Evolutionary conservation across 1,284 basidiomycete genomes (phyloP), one percentile per base, ranked within the genome.

Genomic region (Rhodotorula sp.): DNA sequence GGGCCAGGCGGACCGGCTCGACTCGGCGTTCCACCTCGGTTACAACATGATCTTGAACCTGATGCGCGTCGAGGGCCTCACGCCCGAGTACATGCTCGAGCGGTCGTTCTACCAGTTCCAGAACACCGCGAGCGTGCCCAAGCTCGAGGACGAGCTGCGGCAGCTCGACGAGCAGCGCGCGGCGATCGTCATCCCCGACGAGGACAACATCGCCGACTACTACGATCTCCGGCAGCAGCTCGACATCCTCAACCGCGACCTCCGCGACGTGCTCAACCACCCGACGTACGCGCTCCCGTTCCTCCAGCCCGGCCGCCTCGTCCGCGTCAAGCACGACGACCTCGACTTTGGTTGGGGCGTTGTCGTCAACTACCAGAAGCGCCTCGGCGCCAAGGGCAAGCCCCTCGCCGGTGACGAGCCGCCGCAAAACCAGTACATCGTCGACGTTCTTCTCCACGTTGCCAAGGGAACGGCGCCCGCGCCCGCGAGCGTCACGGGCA

Each of bases 11-110:
- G 97, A 99, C 82, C 87, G 96, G 53, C 85, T 99, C 71, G 94
- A 99, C 82, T 98, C 95, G 29, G 97, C 97, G 8, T 99, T 99
- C 85, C 95, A 98, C 83, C 85, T 99, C 15, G 96, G 97, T 21
- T 99, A 99, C 84, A 99, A 99, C 82, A 99, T 99, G 97, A 88
- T 99, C 41, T 85, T 99, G 79, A 99, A 99, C 83, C 83, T 99
- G 76, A 97, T 99, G 90, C 91, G 97, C 79, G 96, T 99, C 34
- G 97, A 99, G 82, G 96, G 96, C 6, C 90, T 99, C 76, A 97
- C 92, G 79, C 97, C 97, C 5, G 97, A 99, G 84, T 98, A 88
- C 82, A 99, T 99, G 97, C 86, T 99, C 29, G 92, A 97, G 82
- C 86, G 92, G 59, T 98, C 94, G 83, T 99, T 99, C 86, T 94